A percentile compares a stretch with the other conserved stretches of the same genome.
Conservation (phyloP, 2,329 filamentous ascomycete genomes). For the Arachnomyces sp. region DNA sequence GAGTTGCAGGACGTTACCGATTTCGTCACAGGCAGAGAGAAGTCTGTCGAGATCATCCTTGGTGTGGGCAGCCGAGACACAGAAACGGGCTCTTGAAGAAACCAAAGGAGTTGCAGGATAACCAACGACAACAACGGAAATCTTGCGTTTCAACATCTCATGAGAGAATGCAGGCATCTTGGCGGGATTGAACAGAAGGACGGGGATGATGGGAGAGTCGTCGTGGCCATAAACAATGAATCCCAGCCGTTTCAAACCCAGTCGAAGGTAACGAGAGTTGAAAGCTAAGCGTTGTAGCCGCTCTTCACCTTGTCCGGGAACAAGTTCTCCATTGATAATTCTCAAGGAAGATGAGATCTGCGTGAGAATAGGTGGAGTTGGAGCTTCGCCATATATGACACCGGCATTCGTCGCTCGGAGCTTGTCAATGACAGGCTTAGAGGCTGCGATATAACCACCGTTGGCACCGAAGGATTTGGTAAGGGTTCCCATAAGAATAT, state of each 20-base stretch:
- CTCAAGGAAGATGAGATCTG: constrained; percentile 83
- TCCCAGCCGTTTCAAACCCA: constrained; percentile 91
- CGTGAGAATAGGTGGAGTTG: constrained; percentile 77
- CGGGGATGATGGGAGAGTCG: constrained; percentile 91
- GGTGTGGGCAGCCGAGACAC: constrained; percentile 90
- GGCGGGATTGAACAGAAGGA: constrained; percentile 94
- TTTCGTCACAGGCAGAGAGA: constrained; percentile 80
- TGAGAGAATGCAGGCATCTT: constrained; percentile 98
- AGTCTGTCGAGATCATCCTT: constrained; percentile 95
- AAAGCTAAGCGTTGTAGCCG: constrained; percentile 92
- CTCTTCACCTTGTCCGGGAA: constrained; percentile 89
- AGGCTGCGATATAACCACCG: constrained; percentile 86
- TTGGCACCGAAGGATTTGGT: constrained; percentile 99
- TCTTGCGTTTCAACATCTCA: constrained; percentile 96
- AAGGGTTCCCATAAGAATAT: constrained; percentile 95
- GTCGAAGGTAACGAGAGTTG: constrained; percentile 96
- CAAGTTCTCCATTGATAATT: constrained; percentile 81
- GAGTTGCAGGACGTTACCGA: constrained; percentile 84
- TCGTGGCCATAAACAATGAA: constrained; percentile 97
- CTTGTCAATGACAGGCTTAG: constrained; percentile 88
- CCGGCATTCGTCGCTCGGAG: constrained; percentile 78
- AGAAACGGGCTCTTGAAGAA: constrained; percentile 90
- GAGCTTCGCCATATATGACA: constrained; percentile 78
- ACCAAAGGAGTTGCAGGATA: constrained; percentile 95
- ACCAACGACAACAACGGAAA: constrained; percentile 92